Evolutionary conservation across 1,284 basidiomycete species (phyloP).

Genomic region (Sanguinoderma infundibulare): DNA sequence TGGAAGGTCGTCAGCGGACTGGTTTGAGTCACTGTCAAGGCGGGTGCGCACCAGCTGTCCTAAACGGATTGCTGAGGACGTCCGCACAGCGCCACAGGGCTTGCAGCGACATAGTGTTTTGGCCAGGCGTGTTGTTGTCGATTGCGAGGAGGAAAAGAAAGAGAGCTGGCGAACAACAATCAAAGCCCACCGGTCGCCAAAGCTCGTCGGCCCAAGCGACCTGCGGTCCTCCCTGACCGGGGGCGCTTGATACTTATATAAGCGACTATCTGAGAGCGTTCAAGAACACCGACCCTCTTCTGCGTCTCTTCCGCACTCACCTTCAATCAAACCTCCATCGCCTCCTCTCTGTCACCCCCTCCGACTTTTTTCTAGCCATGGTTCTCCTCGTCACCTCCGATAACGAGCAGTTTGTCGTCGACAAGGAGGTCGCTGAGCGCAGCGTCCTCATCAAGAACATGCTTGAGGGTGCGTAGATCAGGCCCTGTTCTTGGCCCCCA

Average conservation of each 20-base stretch:
- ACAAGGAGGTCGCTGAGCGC: slow-evolving; percentile 94
- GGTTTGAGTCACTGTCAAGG: not conserved
- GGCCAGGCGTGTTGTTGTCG: not conserved
- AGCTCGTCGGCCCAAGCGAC: not conserved
- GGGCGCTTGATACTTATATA: slow-evolving; percentile 34
- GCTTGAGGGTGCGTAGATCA: slow-evolving; percentile 83
- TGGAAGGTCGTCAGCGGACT: slow-evolving; percentile 3
- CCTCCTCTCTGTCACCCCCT: slow-evolving; percentile 7
- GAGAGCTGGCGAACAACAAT: not conserved
- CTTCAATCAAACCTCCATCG: slow-evolving; percentile 23
- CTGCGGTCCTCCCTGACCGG: no score
- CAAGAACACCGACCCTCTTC: slow-evolving; percentile 10
- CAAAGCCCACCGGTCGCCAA: not conserved
- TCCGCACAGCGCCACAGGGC: slow-evolving; percentile 21
- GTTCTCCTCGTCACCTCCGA: slow-evolving; percentile 90
- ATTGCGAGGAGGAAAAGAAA: not conserved
- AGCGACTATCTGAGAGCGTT: slow-evolving; percentile 10
- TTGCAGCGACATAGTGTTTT: slow-evolving; percentile 18
- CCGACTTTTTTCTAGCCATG: slow-evolving; percentile 48
- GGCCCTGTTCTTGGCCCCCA: not conserved
- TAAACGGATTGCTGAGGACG: slow-evolving; percentile 21
- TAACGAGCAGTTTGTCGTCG: slow-evolving; percentile 93
- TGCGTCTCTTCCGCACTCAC: slow-evolving; percentile 28
- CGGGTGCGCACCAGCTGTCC: slow-evolving; percentile 11
- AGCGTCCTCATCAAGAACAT: slow-evolving; percentile 99